Evolutionary conservation across 805 yeast species (phyloP), one percentile per base, ranked within the genome.

Genomic region (Monosporozyma aerobia): DNA sequence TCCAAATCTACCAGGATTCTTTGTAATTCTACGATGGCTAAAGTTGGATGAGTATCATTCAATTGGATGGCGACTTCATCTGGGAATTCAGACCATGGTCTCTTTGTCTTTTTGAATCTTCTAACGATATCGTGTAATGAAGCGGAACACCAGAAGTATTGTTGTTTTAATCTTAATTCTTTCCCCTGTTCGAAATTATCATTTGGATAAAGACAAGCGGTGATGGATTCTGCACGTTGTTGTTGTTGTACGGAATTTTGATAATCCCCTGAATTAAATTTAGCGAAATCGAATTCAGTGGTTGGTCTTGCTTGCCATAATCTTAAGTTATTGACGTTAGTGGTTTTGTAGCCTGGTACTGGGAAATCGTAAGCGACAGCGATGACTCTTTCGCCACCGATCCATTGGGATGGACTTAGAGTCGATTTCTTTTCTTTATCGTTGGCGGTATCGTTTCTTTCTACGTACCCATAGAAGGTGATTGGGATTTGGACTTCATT

Each of bases 121-220:
- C 97, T 83, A 44, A 90, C 81, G 60, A 90, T 90, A 69, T 90
- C 97, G 63, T 86, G 89, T 60, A 90, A 77, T 14, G 96, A 87
- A 35, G 97, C 97, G 50, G 95, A 83, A 51, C 90, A 96, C 97
- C 97, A 90, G 73, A 90, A 90, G 71, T 89, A 90, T 71, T 90
- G 97, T 74, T 90, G 97, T 71, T 90, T 90, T 69, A 90, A 79
- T 67, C 97, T 81, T 65, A 90, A 77, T 68, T 88, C 96, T 71
- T 90, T 90, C 62, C 97, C 97, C 58, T 81, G 79, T 64, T 87
- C 85, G 68, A 90, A 90, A 70, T 90, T 90, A 69, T 90, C 97
- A 71, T 90, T 90, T 58, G 97, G 97, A 70, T 90, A 90, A 64
- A 90, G 74, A 16, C 90, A 96, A 5, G 97, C 88, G 39, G 97